These are phyloP conservation scores for Penicillium sp. DNA, from an alignment of 2,329 filamentous ascomycete genomes.

Conservation along the genomic window DNA sequence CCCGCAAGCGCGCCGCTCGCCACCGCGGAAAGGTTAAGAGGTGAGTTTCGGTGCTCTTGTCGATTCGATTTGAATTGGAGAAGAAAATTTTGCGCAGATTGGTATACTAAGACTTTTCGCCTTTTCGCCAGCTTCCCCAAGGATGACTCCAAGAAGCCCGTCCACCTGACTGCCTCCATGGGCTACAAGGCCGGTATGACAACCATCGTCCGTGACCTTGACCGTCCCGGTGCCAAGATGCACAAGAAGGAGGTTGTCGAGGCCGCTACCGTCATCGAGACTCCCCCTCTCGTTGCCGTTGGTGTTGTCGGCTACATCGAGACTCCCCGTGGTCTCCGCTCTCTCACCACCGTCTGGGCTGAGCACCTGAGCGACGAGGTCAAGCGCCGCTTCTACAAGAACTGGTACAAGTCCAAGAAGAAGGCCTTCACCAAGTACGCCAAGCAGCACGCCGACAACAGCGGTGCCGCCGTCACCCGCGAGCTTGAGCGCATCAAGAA, in stretches of 20 bases:
- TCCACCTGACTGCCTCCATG: constrained; percentile 97
- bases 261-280: constrained; percentile 86
- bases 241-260: constrained; percentile 99
- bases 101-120: constrained; percentile 36
- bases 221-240: constrained; percentile 98
- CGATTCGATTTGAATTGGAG: constrained; percentile 1
- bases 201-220: constrained; percentile 98
- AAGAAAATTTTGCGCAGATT: constrained; percentile 17
- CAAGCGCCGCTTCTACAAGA: constrained; percentile 99
- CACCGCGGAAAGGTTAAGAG: constrained; percentile 98
- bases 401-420: constrained; percentile 99
- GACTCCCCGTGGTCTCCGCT: constrained; percentile 98
- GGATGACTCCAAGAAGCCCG: constrained; percentile 99
- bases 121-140: constrained; percentile 81
- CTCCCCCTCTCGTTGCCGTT: constrained; percentile 98
- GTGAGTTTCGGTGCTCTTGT: constrained; percentile 58
- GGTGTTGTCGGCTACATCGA: constrained; percentile 99
- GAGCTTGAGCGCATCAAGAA: constrained; percentile 99
- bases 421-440: constrained; percentile 99
- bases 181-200: constrained; percentile 99
- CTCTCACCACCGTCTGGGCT: constrained; percentile 99
- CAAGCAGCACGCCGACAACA: constrained; percentile 98
- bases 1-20: constrained; percentile 88
- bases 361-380: constrained; percentile 98
- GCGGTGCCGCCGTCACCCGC: constrained; percentile 85